These are phyloP conservation scores for Teunomyces atbi DNA, from an alignment of 805 yeast genomes.

Conservation along the genomic window DNA sequence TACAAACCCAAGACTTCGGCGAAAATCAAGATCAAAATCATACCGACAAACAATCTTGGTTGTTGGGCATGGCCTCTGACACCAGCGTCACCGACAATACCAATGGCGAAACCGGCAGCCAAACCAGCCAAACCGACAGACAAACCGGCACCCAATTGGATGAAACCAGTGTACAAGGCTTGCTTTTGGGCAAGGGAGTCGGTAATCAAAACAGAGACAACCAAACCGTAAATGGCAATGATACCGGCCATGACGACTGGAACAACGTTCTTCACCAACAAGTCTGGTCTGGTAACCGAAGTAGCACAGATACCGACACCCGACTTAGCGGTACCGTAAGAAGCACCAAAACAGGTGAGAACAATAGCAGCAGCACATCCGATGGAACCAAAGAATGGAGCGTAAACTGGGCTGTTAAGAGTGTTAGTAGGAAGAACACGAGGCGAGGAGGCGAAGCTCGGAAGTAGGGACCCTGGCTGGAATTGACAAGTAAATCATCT, in stretches of 20 bases:
- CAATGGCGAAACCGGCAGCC: constrained; percentile 99
- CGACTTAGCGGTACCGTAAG: constrained; percentile 98
- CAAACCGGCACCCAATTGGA: constrained; percentile 97
- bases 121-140: constrained; percentile 96
- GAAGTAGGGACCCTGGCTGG: not conserved
- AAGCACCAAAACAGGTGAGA: constrained; percentile 98
- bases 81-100: constrained; percentile 99
- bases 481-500: not conserved
- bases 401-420: constrained; percentile 29
- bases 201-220: constrained; percentile 91
- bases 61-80: constrained; percentile 98
- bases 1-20: constrained; percentile 98
- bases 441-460: not conserved
- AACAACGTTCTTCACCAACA: constrained; percentile 86
- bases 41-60: constrained; percentile 97
- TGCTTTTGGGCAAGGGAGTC: constrained; percentile 86
- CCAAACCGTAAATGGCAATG: constrained; percentile 96
- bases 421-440: constrained; percentile 15
- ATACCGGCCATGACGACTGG: constrained; percentile 99
- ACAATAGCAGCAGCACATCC: constrained; percentile 99
- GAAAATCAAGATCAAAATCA: constrained; percentile 96
- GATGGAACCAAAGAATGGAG: constrained; percentile 97
- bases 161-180: constrained; percentile 94
- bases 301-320: constrained; percentile 99
- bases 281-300: constrained; percentile 95